A percentile compares a stretch with the other conserved stretches of the same genome.
These are phyloP conservation scores for Pleurotus tuber-regium DNA, from an alignment of 768 basidiomycete species.

Conservation along the genomic window DNA sequence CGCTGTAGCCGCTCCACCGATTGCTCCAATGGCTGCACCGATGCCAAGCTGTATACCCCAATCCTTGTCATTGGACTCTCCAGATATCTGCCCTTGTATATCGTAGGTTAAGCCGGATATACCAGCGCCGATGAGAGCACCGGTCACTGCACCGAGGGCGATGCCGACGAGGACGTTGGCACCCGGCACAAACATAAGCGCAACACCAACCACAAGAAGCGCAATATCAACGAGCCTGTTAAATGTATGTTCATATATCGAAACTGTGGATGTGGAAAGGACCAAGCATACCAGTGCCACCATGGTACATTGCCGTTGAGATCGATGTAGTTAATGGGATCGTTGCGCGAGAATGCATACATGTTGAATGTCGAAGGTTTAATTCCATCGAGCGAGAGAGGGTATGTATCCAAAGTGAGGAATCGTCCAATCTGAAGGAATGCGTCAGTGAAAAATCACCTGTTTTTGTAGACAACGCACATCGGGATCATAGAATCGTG, in stretches of 20 bases:
- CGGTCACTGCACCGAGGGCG: not conserved
- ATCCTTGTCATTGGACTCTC: slow-evolving; percentile 9
- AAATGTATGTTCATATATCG: not conserved
- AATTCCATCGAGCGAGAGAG: slow-evolving; percentile 12
- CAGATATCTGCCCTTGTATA: slow-evolving; percentile 5
- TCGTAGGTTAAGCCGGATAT: slow-evolving; percentile 9
- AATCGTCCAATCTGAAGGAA: slow-evolving; percentile 12
- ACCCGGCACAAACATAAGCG: not conserved
- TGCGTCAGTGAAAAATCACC: not conserved
- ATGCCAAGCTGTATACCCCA: slow-evolving; percentile 15
- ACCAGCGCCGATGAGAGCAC: slow-evolving; percentile 12
- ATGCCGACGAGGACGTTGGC: not conserved
- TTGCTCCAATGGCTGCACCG: slow-evolving; percentile 11
- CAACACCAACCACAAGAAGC: not conserved
- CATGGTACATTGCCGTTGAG: slow-evolving; percentile 15
- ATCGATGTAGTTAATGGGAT: slow-evolving; percentile 14
- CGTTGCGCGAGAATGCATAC: slow-evolving; percentile 14
- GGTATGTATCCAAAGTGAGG: slow-evolving; percentile 13
- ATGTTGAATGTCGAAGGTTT: slow-evolving; percentile 15
- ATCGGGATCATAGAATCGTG: slow-evolving; percentile 13
- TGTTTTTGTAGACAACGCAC: not conserved
- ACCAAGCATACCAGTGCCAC: slow-evolving; percentile 13
- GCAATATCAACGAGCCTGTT: not conserved
- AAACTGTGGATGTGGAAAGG: too few species aligned
- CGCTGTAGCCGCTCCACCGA: slow-evolving; percentile 9